Base-by-base conservation (phyloP, 2,329 filamentous ascomycete genomes). In the Dactylellina drechsleri region DNA sequence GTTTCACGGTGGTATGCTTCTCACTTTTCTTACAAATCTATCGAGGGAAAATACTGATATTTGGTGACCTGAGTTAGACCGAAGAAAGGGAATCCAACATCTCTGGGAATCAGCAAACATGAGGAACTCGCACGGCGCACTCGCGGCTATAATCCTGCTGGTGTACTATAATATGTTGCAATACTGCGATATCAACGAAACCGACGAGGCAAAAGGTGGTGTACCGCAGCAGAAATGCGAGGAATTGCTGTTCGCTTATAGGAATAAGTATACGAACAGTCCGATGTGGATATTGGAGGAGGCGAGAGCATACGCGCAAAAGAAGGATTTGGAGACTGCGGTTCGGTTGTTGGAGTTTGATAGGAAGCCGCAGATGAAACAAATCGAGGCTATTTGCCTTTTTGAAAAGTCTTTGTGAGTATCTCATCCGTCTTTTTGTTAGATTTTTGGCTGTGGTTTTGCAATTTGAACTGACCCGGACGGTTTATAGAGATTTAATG, bases 81-180 rank as follows among this genome's bases (percentile, higher is more conserved):
- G 93, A 50, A 88, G 92, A 76, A 87, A 90, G 45, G 95, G 93
- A 8, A 85, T 97, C 36, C 85, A 87, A 45, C 91, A 97, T 87
- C 87, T 99, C 3, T 99, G 95, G 95, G 89, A 92, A 80, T 92
- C 92, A 12, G 93, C 92, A 20, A 89, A 89, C 58, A 95, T 93
- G 81, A 83, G 89, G 76, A 97, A 97, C 81, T 87, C 98, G 79
- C 96, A 97, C 80, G 94, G 93, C n/a, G 94, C 92, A 5, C 90
- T 98, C 80, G 90, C 93, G 0, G 92, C 90, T 0, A 85, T 98
- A 47, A 87, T 92, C 26, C 84, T 97, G 0, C 85, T 98, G 15
- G 89, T 88, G 0, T 98, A 93, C 82, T 96, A 97, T 80, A 91
- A 90, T 4, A 87, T 97, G 36, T 86, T 96, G 15, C 92, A 91